A percentile compares a stretch with the other conserved stretches of the same genome.
Conservation (phyloP, 768 basidiomycete species). For the Lactarius evosmus region DNA sequence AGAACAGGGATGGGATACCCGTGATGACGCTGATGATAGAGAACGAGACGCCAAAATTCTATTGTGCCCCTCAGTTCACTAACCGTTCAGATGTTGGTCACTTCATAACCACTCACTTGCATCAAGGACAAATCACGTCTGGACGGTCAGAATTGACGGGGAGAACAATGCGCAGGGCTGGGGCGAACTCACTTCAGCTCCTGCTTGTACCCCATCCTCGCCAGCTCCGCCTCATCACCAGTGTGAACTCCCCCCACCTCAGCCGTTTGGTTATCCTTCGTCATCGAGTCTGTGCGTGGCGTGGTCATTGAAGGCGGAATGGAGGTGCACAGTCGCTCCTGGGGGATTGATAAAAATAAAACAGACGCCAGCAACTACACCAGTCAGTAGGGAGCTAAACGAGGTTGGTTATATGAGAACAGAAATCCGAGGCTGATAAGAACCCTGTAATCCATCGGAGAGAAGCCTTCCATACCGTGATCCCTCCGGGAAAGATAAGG, state of each 20-base stretch:
- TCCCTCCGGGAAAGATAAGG: no score
- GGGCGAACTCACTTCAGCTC: constrained; percentile 51
- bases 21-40: constrained; percentile 76
- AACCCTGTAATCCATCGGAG: neutral
- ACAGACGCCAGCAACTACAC: neutral
- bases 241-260: constrained; percentile 16
- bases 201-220: constrained; percentile 71
- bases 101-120: constrained; percentile 43
- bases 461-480: no score
- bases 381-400: neutral
- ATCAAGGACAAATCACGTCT: constrained; percentile 62
- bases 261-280: neutral
- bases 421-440: neutral
- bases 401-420: neutral
- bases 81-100: neutral
- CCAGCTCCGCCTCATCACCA: constrained; percentile 59
- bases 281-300: neutral
- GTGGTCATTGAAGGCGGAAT: neutral
- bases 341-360: neutral
- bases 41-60: constrained; percentile 76
- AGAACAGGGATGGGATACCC: constrained; percentile 65
- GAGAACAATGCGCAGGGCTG: neutral
- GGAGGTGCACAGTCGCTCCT: neutral
- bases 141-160: neutral
- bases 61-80: constrained; percentile 1